These are phyloP conservation scores for Metschnikowia chrysomelidarum DNA, from an alignment of 805 yeast genomes.

Conservation along the genomic window DNA sequence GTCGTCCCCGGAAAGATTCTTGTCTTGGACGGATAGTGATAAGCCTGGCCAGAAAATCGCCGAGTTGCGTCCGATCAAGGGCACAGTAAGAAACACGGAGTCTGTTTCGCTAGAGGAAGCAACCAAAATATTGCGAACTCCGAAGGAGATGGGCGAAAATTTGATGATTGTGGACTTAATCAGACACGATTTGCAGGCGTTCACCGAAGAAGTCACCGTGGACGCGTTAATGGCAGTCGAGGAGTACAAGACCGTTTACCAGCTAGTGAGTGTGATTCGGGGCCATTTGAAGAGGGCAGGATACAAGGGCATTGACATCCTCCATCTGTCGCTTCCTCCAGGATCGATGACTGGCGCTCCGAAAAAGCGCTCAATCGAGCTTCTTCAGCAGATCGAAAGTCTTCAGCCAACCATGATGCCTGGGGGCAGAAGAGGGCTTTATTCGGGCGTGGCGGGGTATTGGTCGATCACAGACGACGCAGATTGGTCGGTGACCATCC, in stretches of 20 bases:
- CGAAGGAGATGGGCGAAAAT: constrained; percentile 94
- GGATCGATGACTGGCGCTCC: constrained; percentile 99
- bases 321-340: constrained; percentile 83
- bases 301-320: constrained; percentile 73
- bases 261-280: constrained; percentile 83
- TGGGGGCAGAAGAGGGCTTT: constrained; percentile 70
- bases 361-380: constrained; percentile 84
- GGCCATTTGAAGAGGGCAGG: constrained; percentile 48
- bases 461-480: constrained; percentile 86
- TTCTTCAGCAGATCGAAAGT: constrained; percentile 60
- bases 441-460: constrained; percentile 94
- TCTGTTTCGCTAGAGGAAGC: constrained; percentile 60
- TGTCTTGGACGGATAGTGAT: constrained; percentile 62
- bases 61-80: constrained; percentile 93
- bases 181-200: constrained; percentile 80
- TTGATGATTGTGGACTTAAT: constrained; percentile 95
- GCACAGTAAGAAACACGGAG: constrained; percentile 75
- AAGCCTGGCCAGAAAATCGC: constrained; percentile 39
- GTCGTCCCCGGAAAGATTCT: constrained; percentile 92
- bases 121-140: constrained; percentile 62
- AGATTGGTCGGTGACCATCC: constrained; percentile 94
- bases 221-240: constrained; percentile 86
- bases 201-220: constrained; percentile 65
- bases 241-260: constrained; percentile 88
- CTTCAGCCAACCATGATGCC: constrained; percentile 30